Base-by-base conservation (phyloP, 208 protist species). In the Acanthamoeba sp. region DNA sequence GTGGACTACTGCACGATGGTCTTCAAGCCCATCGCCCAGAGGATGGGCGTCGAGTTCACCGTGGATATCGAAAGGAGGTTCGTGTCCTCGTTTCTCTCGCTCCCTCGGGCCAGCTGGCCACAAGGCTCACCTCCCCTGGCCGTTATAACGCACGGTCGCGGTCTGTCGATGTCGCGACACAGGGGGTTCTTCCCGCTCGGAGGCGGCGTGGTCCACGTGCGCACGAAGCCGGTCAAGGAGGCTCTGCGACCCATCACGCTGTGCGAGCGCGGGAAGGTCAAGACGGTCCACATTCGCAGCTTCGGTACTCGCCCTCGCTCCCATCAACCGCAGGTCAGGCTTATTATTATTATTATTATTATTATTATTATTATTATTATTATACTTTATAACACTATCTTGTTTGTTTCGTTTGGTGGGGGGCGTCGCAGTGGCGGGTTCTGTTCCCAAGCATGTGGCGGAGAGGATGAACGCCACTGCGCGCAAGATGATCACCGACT, bases 111-210 rank as follows among this genome's bases (percentile, higher is more conserved):
- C n/a, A n/a, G n/a, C n/a, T n/a, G n/a, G n/a, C n/a, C n/a, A n/a
- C n/a, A n/a, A n/a, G n/a, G n/a, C n/a, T n/a, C n/a, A n/a, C n/a
- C n/a, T n/a, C n/a, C n/a, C n/a, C n/a, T n/a, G n/a, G n/a, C n/a
- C n/a, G n/a, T n/a, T n/a, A n/a, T n/a, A n/a, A n/a, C n/a, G n/a
- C n/a, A n/a, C n/a, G n/a, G 55, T 59, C 2, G 22, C 18, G 18
- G 1, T 59, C 10, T 59, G 10, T 76, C 9, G 66, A 16, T 22
- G 71, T 40, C 14, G 32, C 1, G 29, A 6, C 0, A 45, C 20
- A 89, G 95, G 32, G 95, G 95, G 2, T 96, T 84, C 59, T 96
- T 73, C 71, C 95, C 95, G 69, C 73, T 36, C 36, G 95, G 95
- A 14, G 78, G 95, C 29, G 95, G 95, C 29, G 27, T 29, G 16